phyloP scores from a whole-genome alignment of 139 green algal species.

The Axilococcus clingmanii region DNA sequence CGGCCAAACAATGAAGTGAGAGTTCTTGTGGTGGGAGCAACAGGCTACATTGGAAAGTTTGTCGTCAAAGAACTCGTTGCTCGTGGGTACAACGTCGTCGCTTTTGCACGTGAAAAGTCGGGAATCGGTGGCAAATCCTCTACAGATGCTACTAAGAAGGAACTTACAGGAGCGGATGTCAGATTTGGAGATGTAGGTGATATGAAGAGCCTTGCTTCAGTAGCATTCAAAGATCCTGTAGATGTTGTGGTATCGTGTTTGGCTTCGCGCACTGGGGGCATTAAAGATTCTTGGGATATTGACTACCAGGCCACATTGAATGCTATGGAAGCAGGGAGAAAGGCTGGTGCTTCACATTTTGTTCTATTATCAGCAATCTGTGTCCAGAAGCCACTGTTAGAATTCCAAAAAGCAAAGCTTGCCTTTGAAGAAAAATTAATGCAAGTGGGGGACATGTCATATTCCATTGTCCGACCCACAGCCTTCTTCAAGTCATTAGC shows the following conservation, averaged over 20 bases:
- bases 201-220: constrained; percentile 37
- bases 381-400: constrained; percentile 95
- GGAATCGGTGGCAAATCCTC: constrained; percentile 84
- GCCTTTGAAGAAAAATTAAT: constrained; percentile 70
- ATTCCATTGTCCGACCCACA: constrained; percentile 95
- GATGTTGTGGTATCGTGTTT: constrained; percentile 98
- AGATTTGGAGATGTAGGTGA: constrained; percentile 81
- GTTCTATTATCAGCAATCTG: constrained; percentile 97
- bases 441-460: constrained; percentile 65
- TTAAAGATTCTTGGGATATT: constrained; percentile 92
- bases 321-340: constrained; percentile 62
- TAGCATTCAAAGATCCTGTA: constrained; percentile 64
- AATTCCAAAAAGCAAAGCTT: constrained; percentile 98
- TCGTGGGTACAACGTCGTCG: constrained; percentile 67
- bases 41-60: constrained; percentile 95
- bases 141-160: constrained; percentile 57
- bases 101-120: constrained; percentile 74
- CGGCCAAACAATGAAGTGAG: constrained; percentile 59
- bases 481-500: constrained; percentile 98
- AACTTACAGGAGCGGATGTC: constrained; percentile 76
- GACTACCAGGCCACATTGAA: constrained; percentile 97
- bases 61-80: constrained; percentile 58
- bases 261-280: constrained; percentile 76
- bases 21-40: constrained; percentile 87
- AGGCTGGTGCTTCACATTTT: constrained; percentile 71